A percentile compares a stretch with the other conserved stretches of the same genome.
Evolutionary conservation across 192 early-diverging fungal genomes (phyloP).

Genomic region (Coemansia sp.): DNA sequence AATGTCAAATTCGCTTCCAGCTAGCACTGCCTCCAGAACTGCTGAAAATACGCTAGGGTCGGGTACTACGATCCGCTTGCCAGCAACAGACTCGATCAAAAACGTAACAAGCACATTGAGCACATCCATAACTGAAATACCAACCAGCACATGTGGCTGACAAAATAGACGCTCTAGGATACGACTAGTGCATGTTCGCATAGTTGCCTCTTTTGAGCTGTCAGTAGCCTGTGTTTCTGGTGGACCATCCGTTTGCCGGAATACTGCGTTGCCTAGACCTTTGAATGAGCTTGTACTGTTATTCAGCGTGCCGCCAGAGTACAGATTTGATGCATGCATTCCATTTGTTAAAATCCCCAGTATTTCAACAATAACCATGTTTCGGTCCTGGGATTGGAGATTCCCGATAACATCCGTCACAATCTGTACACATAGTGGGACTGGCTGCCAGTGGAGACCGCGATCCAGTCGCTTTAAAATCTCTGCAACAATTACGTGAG

Average conservation of each 20-base stretch:
- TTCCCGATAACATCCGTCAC: constrained; percentile 29
- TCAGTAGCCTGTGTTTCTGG: not conserved
- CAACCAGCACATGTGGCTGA: constrained; percentile 51
- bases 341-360: constrained; percentile 42
- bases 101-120: constrained; percentile 47
- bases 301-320: constrained; percentile 5
- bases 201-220: constrained; percentile 10
- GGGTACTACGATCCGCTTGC: constrained; percentile 8
- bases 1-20: not conserved
- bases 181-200: constrained; percentile 40
- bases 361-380: constrained; percentile 54
- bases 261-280: not conserved
- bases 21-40: constrained; percentile 11
- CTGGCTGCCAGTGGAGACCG: constrained; percentile 34
- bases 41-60: constrained; percentile 24
- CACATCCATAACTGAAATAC: constrained; percentile 55
- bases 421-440: constrained; percentile 30
- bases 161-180: constrained; percentile 50
- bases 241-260: not conserved
- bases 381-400: constrained; percentile 49
- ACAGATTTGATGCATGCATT: constrained; percentile 24
- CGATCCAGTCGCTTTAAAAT: constrained; percentile 43
- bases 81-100: constrained; percentile 31
- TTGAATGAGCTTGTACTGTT: not conserved
- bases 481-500: constrained; percentile 46